Conservation (phyloP, 2,329 filamentous ascomycete genomes). For the Colletotrichum liriopes region DNA sequence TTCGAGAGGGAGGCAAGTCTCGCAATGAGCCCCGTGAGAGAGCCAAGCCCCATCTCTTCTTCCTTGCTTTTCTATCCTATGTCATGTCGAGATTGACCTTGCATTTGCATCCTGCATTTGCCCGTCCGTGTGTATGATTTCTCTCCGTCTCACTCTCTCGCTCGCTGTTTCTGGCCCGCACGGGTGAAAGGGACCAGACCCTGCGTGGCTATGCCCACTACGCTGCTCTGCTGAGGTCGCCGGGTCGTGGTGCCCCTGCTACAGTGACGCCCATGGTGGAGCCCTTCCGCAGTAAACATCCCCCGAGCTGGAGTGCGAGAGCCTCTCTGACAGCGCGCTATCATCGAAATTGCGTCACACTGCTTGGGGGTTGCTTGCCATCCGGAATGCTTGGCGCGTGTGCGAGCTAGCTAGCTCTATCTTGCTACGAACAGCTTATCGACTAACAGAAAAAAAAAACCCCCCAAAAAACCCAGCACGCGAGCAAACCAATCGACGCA, state of each 20-base stretch:
- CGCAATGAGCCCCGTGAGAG: constrained; percentile 34
- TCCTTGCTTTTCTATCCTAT: constrained; percentile 9
- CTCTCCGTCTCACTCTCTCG: constrained; percentile 4
- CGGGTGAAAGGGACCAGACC: constrained; percentile 43
- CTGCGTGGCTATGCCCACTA: constrained; percentile 42
- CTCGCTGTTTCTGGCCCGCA: constrained; percentile 24
- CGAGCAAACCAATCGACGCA: background rate
- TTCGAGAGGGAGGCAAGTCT: constrained; percentile 15
- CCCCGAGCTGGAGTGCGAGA: constrained; percentile 26
- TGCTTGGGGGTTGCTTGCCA: constrained; percentile 22
- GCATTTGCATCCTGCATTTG: constrained; percentile 31
- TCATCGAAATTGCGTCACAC: constrained; percentile 36
- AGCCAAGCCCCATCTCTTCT: constrained; percentile 20
- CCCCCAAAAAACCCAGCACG: background rate
- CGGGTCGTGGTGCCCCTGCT: constrained; percentile 19
- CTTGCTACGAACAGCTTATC: background rate
- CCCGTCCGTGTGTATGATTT: constrained; percentile 15
- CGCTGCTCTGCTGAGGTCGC: constrained; percentile 15
- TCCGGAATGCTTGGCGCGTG: constrained; percentile 10
- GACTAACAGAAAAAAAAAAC: constrained; percentile 14
- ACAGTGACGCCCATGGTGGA: constrained; percentile 32
- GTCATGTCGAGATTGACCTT: constrained; percentile 18
- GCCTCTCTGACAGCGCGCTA: constrained; percentile 33
- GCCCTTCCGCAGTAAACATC: constrained; percentile 22
- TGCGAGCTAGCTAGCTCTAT: constrained; percentile 14